These are phyloP conservation scores for Aureobasidium musti DNA, from an alignment of 2,329 filamentous ascomycete genomes.

Conservation along the genomic window DNA sequence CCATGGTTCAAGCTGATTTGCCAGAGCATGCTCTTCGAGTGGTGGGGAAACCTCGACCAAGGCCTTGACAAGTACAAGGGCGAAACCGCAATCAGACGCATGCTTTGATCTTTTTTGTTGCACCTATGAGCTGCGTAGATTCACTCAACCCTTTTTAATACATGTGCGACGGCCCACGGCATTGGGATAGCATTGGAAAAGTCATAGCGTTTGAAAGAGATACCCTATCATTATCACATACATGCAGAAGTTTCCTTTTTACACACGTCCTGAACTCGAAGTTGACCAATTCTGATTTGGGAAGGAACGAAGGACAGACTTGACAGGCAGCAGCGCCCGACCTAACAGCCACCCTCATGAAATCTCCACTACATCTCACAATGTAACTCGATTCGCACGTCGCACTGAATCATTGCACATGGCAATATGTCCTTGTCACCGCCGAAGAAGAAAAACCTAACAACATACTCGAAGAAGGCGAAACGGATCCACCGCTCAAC, in stretches of 20 bases:
- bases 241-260: not conserved
- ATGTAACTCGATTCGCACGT: not conserved
- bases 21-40: slow-evolving; percentile 95
- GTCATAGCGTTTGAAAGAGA: slow-evolving; percentile 26
- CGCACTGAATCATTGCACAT: not conserved
- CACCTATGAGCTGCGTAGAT: not conserved
- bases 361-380: not conserved
- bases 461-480: slow-evolving; percentile 9
- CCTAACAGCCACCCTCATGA: not conserved
- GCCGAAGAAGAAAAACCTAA: not conserved
- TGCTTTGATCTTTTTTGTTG: slow-evolving; percentile 49
- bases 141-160: slow-evolving; percentile 19
- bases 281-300: not conserved
- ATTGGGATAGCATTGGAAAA: slow-evolving; percentile 14
- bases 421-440: not conserved
- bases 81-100: slow-evolving; percentile 84
- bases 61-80: slow-evolving; percentile 83
- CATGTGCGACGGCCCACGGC: not conserved
- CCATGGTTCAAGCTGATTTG: slow-evolving; percentile 99
- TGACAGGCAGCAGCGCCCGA: not conserved
- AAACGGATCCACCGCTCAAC: not conserved
- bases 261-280: not conserved
- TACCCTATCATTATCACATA: slow-evolving; percentile 13
- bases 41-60: slow-evolving; percentile 85
- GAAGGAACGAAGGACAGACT: not conserved